Percentiles rank a stretch among this genome's conserved stretches.
These are phyloP conservation scores for Heliamphora pulchella DNA, from an alignment of 179 eudicot genomes.

Conservation along the genomic window DNA sequence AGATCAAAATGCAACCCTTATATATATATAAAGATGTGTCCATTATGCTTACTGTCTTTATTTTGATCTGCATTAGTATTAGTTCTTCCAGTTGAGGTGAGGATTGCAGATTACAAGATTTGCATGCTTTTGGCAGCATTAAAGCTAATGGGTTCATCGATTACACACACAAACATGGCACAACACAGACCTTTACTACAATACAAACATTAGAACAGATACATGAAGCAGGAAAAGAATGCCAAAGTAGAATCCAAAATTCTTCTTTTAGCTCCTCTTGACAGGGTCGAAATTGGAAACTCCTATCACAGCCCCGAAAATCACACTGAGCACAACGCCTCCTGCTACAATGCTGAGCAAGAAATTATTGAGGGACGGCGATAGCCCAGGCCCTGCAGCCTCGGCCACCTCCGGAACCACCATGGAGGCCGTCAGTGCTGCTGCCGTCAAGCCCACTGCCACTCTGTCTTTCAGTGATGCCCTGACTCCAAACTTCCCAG, in stretches of 20 bases:
- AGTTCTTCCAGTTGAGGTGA: too few relatives aligned
- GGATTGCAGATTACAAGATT: background rate
- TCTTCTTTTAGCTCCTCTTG: slow-evolving; percentile 38
- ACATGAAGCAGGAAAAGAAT: background rate
- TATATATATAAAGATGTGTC: too few relatives aligned
- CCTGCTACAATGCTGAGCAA: slow-evolving; percentile 76
- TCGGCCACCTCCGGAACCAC: slow-evolving; percentile 64
- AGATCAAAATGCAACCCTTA: too few relatives aligned
- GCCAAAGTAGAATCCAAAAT: too few relatives aligned
- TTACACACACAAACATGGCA: background rate
- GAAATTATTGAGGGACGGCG: slow-evolving; percentile 77
- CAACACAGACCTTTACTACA: background rate
- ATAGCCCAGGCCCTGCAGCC: slow-evolving; percentile 41
- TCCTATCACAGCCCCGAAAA: slow-evolving; percentile 53
- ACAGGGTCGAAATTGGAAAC: slow-evolving; percentile 85
- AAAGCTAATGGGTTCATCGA: background rate
- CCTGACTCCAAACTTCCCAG: slow-evolving; percentile 24
- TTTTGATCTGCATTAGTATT: too few relatives aligned
- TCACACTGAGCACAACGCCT: slow-evolving; percentile 47
- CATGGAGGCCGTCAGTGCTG: slow-evolving; percentile 55
- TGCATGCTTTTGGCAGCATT: background rate
- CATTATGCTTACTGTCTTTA: too few relatives aligned
- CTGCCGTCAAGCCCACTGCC: slow-evolving; percentile 52
- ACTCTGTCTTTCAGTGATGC: slow-evolving; percentile 68
- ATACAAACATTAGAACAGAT: background rate